Conservation (phyloP, 1,284 basidiomycete genomes). For the Baeospora myosura region DNA sequence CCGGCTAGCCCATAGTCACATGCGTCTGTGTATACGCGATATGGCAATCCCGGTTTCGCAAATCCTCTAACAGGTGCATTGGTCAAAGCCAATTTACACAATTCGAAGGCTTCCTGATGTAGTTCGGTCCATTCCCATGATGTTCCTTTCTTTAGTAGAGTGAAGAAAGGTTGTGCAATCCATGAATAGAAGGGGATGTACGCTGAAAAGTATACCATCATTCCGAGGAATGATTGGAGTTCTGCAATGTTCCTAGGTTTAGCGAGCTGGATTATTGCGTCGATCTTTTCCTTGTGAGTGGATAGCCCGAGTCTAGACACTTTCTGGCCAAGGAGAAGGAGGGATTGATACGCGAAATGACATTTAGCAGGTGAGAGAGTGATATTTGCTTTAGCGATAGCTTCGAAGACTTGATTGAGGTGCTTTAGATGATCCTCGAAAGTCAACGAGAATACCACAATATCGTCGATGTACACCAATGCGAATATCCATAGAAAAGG, state of each 20-base stretch:
- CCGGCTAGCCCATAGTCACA: slow-evolving; percentile 26
- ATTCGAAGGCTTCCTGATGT: slow-evolving; percentile 19
- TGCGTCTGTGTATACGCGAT: slow-evolving; percentile 32
- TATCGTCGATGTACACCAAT: slow-evolving; percentile 13
- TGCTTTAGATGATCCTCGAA: not conserved
- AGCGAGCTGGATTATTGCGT: not conserved
- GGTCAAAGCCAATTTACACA: slow-evolving; percentile 19
- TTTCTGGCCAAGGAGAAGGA: not conserved
- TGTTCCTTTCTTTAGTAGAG: slow-evolving; percentile 16
- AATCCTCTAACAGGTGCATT: slow-evolving; percentile 25
- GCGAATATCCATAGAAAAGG: slow-evolving; percentile 3
- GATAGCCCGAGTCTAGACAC: slow-evolving; percentile 16
- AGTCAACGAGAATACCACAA: slow-evolving; percentile 13
- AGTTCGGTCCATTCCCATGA: slow-evolving; percentile 22
- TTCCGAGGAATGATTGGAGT: not conserved
- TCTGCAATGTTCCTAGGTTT: not conserved
- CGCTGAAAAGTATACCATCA: slow-evolving; percentile 24
- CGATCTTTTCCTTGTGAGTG: slow-evolving; percentile 23
- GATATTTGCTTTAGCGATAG: not conserved
- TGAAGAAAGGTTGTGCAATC: slow-evolving; percentile 21
- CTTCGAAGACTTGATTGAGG: not conserved
- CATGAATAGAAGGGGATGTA: slow-evolving; percentile 26
- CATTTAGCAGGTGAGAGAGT: slow-evolving; percentile 1
- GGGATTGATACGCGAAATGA: not conserved
- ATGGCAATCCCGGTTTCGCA: slow-evolving; percentile 22